Base-by-base conservation (phyloP, 1,139 yeast genomes). In the Taiozyma onychis region DNA sequence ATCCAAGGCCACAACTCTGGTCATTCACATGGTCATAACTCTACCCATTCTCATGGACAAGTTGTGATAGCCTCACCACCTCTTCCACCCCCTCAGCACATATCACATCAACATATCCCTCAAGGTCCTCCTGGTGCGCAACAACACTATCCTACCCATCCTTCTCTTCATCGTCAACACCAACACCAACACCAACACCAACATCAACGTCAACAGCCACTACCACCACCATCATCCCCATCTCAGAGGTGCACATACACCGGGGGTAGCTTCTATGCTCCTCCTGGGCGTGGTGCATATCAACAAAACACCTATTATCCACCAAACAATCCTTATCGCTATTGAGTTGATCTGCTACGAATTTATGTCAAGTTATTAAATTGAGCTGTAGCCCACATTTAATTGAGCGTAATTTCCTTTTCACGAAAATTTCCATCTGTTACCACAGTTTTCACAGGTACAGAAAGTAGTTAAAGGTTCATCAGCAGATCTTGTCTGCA, bases 401-500 rank as follows among this genome's bases (percentile, higher is more conserved):
- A 34, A 34, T 14, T 34, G 18, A 18, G 11, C 24, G 41, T 37
- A 10, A 13, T 24, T 7, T 37, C 9, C 9, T 18, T 9, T 39
- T 49, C 43, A 85, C 22, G 93, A 85, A 66, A 91, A 91, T 70
- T 93, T 91, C 98, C 98, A 93, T 70, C 98, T 81, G 66, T 93
- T 89, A 58, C 98, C 98, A 75, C 99, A 93, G 60, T 84, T 88
- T 65, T 91, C 97, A 74, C 98, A 93, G 2, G 97, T 91, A 74
- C 98, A 93, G 67, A 93, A 93, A 2, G 99, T 93, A 9, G 99
- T 93, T 65, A 93, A 79, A 54, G 99, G 99, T 70, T 93, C 99
- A 80, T 93, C 99, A 27, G 99, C 99, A 52, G 96, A 88, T 69
- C 99, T 78, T 41, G 99, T 93, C 75, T 93, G 99, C 87, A 93